Conservation (phyloP, 1,284 basidiomycete species). For the Moniliella sp. region DNA sequence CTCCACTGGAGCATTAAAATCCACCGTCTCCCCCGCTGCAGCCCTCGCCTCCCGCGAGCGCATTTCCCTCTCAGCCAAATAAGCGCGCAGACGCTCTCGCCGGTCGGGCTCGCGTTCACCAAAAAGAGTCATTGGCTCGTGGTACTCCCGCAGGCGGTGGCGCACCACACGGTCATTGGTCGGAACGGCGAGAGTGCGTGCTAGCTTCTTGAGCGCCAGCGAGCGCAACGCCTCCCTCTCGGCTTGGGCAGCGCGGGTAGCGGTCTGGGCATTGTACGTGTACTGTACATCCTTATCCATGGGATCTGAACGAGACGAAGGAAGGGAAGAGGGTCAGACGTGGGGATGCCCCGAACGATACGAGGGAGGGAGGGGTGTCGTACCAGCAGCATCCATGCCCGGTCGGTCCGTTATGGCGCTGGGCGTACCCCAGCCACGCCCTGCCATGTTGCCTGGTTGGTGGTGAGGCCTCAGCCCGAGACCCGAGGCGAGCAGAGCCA, state of each 20-base stretch:
- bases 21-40: slow-evolving; percentile 7
- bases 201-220: slow-evolving; percentile 79
- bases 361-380: too few species aligned
- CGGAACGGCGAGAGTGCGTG: slow-evolving; percentile 77
- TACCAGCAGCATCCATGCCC: too few species aligned
- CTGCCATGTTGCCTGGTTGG: too few species aligned
- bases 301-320: background rate
- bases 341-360: too few species aligned
- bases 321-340: background rate
- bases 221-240: too few species aligned
- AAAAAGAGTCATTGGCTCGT: slow-evolving; percentile 86
- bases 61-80: slow-evolving; percentile 56
- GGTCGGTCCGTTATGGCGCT: too few species aligned
- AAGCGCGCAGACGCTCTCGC: slow-evolving; percentile 72
- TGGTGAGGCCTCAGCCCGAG: too few species aligned
- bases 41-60: slow-evolving; percentile 45
- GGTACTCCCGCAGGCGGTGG: slow-evolving; percentile 65
- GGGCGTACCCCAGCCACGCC: too few species aligned
- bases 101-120: slow-evolving; percentile 57
- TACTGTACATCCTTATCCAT: slow-evolving; percentile 4
- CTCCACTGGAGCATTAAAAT: slow-evolving; percentile 42
- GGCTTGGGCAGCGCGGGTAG: slow-evolving; percentile 11
- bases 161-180: slow-evolving; percentile 86
- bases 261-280: background rate
- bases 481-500: too few species aligned